These are phyloP conservation scores for Thelonectria rubi DNA, from an alignment of 2,329 filamentous ascomycete genomes.

Conservation along the genomic window DNA sequence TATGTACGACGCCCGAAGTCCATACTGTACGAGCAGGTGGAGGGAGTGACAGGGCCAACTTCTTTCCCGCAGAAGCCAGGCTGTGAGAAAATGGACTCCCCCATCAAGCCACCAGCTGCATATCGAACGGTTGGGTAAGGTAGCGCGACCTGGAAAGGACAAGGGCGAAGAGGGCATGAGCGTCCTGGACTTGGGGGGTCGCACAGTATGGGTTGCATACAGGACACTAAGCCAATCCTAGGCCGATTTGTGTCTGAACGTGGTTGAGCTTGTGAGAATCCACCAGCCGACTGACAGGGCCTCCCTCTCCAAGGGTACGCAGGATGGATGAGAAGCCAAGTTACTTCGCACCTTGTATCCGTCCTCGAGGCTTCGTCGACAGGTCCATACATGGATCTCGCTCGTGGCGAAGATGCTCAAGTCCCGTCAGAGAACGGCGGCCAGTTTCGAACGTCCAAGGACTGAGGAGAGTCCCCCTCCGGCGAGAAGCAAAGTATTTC, in stretches of 20 bases:
- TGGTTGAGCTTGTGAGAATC: conserved; percentile 39
- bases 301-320: conserved; percentile 21
- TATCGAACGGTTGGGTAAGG: conserved; percentile 22
- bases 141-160: conserved; percentile 17
- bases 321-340: conserved; percentile 24
- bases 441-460: no score
- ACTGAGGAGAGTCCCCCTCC: no score
- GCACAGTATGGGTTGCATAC: conserved; percentile 37
- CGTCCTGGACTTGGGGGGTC: conserved; percentile 20
- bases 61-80: conserved; percentile 21
- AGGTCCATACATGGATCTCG: no score
- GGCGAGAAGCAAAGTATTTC: no score
- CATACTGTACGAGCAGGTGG: conserved; percentile 26
- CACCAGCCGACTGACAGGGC: conserved; percentile 41
- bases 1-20: neutral
- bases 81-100: conserved; percentile 32
- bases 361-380: no score
- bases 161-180: conserved; percentile 26
- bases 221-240: conserved; percentile 38
- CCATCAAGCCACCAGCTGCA: conserved; percentile 33
- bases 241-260: conserved; percentile 36
- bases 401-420: no score
- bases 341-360: no score
- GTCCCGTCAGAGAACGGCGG: no score
- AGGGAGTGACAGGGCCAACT: conserved; percentile 29